phyloP scores from a whole-genome alignment of 345 rosid species.

The Euphorbia lathyris region DNA sequence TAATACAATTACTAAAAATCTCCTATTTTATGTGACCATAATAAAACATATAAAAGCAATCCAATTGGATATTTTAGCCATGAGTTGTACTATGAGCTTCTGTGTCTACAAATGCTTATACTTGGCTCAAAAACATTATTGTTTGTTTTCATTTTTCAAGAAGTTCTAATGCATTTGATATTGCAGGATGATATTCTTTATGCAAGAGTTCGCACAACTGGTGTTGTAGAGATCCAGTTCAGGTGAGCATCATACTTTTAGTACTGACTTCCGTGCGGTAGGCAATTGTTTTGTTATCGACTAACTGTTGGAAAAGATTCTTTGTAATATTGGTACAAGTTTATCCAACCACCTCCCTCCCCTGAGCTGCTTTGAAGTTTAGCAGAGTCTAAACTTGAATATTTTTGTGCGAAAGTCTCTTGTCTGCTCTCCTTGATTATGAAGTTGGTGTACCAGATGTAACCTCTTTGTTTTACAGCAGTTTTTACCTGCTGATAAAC shows the following conservation, averaged over 20 bases:
- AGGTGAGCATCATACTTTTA: slow-evolving; percentile 47
- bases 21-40: background rate
- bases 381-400: background rate
- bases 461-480: background rate
- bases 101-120: background rate
- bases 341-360: background rate
- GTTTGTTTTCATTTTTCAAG: slow-evolving; percentile 9
- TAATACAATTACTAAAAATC: background rate
- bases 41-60: background rate
- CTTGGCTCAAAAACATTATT: background rate
- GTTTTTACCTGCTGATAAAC: background rate
- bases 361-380: background rate
- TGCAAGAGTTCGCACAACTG: slow-evolving; percentile 97
- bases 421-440: background rate
- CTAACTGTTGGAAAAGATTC: background rate
- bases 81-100: background rate
- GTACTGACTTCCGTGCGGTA: background rate
- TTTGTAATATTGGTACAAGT: background rate
- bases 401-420: background rate
- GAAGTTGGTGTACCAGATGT: background rate
- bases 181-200: slow-evolving; percentile 89
- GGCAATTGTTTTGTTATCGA: background rate
- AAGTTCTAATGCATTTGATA: slow-evolving; percentile 8
- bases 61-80: background rate
- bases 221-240: slow-evolving; percentile 98